phyloP scores from a whole-genome alignment of 257 asterid genomes.

The Voacanga thouarsii region DNA sequence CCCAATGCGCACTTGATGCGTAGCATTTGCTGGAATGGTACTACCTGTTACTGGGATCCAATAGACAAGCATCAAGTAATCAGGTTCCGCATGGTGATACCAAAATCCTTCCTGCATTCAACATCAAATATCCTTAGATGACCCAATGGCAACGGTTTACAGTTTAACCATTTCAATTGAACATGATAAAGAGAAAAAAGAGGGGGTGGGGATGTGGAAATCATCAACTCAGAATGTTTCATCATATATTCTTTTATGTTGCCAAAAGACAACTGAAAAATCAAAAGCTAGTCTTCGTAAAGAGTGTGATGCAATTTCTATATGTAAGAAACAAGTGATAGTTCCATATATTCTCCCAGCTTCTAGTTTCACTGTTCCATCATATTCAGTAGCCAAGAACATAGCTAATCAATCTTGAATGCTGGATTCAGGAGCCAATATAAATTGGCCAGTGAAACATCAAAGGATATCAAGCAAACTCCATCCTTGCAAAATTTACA shows the following conservation, averaged over 20 bases:
- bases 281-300: background rate
- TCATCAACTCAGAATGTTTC: background rate
- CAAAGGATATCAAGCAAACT: background rate
- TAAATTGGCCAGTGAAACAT: background rate
- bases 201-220: too few species aligned
- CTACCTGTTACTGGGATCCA: slow-evolving; percentile 57
- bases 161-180: background rate
- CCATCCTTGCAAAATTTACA: background rate
- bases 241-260: background rate
- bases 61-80: slow-evolving; percentile 65
- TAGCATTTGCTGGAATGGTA: slow-evolving; percentile 68
- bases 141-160: background rate
- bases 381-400: background rate
- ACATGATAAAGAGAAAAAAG: background rate
- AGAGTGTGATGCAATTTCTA: too few species aligned
- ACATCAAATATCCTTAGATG: slow-evolving; percentile 11
- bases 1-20: slow-evolving; percentile 67
- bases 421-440: background rate
- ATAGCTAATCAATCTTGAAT: background rate
- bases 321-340: background rate
- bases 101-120: slow-evolving; percentile 65
- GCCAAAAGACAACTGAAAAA: background rate
- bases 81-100: slow-evolving; percentile 81
- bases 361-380: background rate
- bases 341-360: background rate